Evolutionary conservation across 805 yeast species (phyloP).

Genomic region (Metschnikowia noctiluminum): DNA sequence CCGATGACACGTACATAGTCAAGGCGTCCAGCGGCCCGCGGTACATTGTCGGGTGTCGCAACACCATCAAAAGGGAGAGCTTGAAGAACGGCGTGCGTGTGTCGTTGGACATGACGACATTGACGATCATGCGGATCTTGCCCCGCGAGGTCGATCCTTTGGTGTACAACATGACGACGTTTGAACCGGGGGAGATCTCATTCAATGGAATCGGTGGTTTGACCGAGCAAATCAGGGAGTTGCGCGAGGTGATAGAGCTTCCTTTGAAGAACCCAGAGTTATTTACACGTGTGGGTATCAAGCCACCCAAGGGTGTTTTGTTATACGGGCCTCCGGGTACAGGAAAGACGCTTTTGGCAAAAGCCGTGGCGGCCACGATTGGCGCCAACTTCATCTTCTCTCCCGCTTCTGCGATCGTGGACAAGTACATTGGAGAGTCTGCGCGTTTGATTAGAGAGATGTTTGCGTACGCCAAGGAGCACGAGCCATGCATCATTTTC

Average conservation of each 20-base stretch:
- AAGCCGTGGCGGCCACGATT: constrained; percentile 97
- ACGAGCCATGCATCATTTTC: constrained; percentile 95
- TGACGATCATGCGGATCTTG: constrained; percentile 93
- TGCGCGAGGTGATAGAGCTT: constrained; percentile 95
- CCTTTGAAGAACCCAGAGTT: constrained; percentile 97
- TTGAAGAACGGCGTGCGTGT: constrained; percentile 94
- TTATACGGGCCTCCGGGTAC: constrained; percentile 99
- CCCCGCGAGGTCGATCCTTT: constrained; percentile 98
- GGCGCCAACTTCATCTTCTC: constrained; percentile 97
- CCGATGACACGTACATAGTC: constrained; percentile 91
- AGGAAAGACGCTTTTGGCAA: constrained; percentile 92
- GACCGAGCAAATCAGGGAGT: constrained; percentile 90
- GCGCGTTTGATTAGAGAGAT: constrained; percentile 95
- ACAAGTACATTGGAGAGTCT: constrained; percentile 96
- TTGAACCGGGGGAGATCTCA: constrained; percentile 96
- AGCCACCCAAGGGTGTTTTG: constrained; percentile 97
- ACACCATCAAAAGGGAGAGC: constrained; percentile 78
- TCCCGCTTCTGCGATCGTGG: constrained; percentile 98
- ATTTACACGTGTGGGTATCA: constrained; percentile 92
- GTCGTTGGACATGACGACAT: constrained; percentile 94
- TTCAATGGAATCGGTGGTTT: constrained; percentile 96
- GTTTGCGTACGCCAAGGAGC: constrained; percentile 97
- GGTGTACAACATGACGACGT: constrained; percentile 96
- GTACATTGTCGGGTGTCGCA: constrained; percentile 95
- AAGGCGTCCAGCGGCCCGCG: constrained; percentile 97